Base-by-base conservation (phyloP, 371 early-diverging fungal species). In the Coemansia sp. region DNA sequence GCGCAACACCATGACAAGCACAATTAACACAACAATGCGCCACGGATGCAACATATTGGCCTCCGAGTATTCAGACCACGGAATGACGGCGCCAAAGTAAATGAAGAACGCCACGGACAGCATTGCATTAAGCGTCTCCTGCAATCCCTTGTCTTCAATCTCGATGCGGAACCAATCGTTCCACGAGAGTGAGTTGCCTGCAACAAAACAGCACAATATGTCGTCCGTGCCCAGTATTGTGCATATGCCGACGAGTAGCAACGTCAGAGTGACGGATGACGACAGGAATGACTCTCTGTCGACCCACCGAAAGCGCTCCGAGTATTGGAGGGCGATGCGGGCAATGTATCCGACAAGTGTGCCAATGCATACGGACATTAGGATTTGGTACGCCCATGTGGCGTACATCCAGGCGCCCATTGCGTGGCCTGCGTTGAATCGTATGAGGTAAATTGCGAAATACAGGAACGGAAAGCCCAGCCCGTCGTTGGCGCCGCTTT, bases 21-120 rank as follows among this genome's bases (percentile, higher is more conserved):
- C 69, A 1, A 89, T 86, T 3, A 89, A 75, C 5, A 92, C 83
- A 3, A 90, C 79, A 9, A 93, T 78, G 11, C 88, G 82, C 91
- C 94, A 93, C 9, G 89, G 80, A 0, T 84, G 72, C 2, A 91
- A 72, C 8, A 82, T 83, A 18, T 86, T 44, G 1, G 68, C 78
- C 16, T 82, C 64, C 2, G 83, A 82, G 79, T 94, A 93, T 3
- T 82, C 79, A 4, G 80, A 52, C 89, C 93, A 96, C 3, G 95
- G 95, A 59, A 97, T 89, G 25, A 87, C 86, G 0, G 94, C 83
- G 9, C 98, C 98, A 75, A 99, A 89, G 66, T 91, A 93, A 18
- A 97, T 86, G 83, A 99, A 99, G 61, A 94, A 92, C 3, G 93
- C 79, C 74, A 92, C 81, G 79, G 94, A 96, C 64, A 98, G 80